Conservation (phyloP, 257 asterid species). For the Nemophila menziesii region DNA sequence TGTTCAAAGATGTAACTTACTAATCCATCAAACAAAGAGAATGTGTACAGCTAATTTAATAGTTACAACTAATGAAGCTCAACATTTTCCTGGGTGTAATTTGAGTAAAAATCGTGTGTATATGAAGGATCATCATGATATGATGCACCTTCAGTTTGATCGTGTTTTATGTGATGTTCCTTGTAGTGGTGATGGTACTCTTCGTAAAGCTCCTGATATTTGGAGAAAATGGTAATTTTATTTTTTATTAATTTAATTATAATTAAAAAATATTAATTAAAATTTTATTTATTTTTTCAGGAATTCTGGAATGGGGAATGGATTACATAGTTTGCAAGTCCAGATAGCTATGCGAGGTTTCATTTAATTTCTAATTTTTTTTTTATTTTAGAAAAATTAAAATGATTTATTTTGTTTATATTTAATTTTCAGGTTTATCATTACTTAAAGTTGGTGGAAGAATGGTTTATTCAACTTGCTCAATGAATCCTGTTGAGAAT, state of each 20-base stretch:
- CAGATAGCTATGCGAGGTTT: conserved; percentile 97
- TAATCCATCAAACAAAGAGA: conserved; percentile 97
- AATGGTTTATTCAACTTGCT: conserved; percentile 96
- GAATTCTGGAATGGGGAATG: conserved; percentile 81
- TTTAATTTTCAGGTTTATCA: conserved; percentile 53
- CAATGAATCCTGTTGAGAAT: conserved; percentile 95
- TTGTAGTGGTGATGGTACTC: conserved; percentile 98
- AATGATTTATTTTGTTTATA: conserved; percentile 1
- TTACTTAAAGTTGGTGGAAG: conserved; percentile 96
- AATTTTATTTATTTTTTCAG: conserved; percentile 25
- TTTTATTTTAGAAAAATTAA: too few species aligned
- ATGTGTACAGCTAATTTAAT: conserved; percentile 97
- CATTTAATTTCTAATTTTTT: too few species aligned
- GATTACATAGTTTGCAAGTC: conserved; percentile 89
- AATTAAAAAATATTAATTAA: not conserved
- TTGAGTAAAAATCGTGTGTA: conserved; percentile 27
- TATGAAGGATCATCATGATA: conserved; percentile 27
- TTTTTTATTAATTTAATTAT: conserved; percentile 5
- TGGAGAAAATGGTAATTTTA: conserved; percentile 85
- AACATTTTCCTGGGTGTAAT: conserved; percentile 90
- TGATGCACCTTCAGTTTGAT: conserved; percentile 79
- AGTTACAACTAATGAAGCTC: conserved; percentile 98
- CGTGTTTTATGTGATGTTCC: conserved; percentile 99
- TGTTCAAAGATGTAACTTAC: conserved; percentile 95
- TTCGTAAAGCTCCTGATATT: conserved; percentile 98